Percentiles rank a stretch among this genome's conserved stretches.
Conservation (phyloP, 331 rosid species). For the Malus hybrid region DNA sequence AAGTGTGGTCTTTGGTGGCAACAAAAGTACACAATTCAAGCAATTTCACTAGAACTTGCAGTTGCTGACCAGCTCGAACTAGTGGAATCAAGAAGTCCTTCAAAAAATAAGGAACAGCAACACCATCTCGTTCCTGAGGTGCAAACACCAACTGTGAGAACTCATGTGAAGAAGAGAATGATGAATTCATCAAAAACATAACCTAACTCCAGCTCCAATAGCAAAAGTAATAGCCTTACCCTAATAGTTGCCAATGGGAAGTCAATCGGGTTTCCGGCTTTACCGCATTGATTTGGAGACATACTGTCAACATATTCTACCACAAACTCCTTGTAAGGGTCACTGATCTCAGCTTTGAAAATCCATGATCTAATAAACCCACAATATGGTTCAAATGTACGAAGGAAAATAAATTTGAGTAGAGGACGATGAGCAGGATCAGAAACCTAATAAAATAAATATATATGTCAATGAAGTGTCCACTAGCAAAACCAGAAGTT, state of each 20-base stretch:
- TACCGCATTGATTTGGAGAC: slow-evolving; percentile 26
- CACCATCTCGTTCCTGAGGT: slow-evolving; percentile 70
- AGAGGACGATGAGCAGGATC: slow-evolving; percentile 73
- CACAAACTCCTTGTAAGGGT: slow-evolving; percentile 83
- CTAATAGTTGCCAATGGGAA: slow-evolving; percentile 45
- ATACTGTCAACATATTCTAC: slow-evolving; percentile 42
- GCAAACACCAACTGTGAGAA: slow-evolving; percentile 33
- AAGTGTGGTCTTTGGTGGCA: slow-evolving; percentile 38
- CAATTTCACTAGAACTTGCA: slow-evolving; percentile 80
- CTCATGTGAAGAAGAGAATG: slow-evolving; percentile 16
- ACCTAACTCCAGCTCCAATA: slow-evolving; percentile 1
- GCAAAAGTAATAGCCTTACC: slow-evolving; percentile 41
- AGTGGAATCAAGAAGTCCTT: slow-evolving; percentile 67
- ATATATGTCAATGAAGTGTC: not conserved
- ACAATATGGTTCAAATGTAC: slow-evolving; percentile 85
- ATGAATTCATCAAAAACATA: slow-evolving; percentile 15
- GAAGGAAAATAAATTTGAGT: slow-evolving; percentile 86
- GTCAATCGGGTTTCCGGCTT: slow-evolving; percentile 38
- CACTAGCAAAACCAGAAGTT: not conserved
- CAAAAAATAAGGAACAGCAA: slow-evolving; percentile 70
- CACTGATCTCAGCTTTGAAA: slow-evolving; percentile 85
- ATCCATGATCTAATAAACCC: slow-evolving; percentile 92
- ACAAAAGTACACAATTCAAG: slow-evolving; percentile 69
- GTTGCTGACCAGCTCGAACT: slow-evolving; percentile 91
- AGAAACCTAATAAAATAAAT: slow-evolving; percentile 57